Percentiles rank a stretch among this genome's conserved stretches.
Conservation (phyloP, 345 rosid genomes). For the Chamaenerion angustifolium region DNA sequence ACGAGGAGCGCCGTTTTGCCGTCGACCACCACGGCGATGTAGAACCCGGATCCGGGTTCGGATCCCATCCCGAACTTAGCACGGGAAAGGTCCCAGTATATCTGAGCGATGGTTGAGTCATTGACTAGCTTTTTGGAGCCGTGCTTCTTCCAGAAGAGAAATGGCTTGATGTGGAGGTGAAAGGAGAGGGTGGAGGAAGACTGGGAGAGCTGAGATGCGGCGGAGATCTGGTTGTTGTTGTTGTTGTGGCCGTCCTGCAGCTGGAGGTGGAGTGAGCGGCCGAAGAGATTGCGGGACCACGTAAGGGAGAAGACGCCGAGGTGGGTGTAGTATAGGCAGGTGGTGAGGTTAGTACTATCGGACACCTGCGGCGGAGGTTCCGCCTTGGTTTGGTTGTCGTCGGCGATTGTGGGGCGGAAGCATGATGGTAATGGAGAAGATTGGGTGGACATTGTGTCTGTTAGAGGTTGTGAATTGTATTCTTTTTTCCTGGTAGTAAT, state of each 20-base stretch:
- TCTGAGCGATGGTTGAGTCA: constrained; percentile 15
- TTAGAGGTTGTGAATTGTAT: not conserved
- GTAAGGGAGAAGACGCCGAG: constrained; percentile 76
- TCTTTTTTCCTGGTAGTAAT: not conserved
- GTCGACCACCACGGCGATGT: constrained; percentile 58
- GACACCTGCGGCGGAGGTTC: constrained; percentile 16
- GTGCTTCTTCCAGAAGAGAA: constrained; percentile 63
- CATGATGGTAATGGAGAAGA: constrained; percentile 30
- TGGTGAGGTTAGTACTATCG: constrained; percentile 45
- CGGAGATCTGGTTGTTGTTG: constrained; percentile 35
- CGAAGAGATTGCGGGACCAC: constrained; percentile 64
- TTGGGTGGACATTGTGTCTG: constrained; percentile 33
- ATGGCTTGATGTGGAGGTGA: constrained; percentile 54
- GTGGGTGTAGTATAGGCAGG: constrained; percentile 62
- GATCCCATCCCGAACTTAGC: constrained; percentile 78
- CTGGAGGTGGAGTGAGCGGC: constrained; percentile 67
- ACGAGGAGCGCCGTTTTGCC: constrained; percentile 56
- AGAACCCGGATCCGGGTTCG: constrained; percentile 72
- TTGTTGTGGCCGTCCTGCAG: constrained; percentile 38
- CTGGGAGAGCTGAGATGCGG: constrained; percentile 23
- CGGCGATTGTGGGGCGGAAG: constrained; percentile 28
- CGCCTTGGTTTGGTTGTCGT: constrained; percentile 6
- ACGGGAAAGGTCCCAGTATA: constrained; percentile 69
- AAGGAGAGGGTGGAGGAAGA: constrained; percentile 43
- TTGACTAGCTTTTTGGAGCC: constrained; percentile 43